A percentile compares a stretch with the other conserved stretches of the same genome.
Conservation (phyloP, 2,329 filamentous ascomycete species). For the Pseudogymnoascus sp. region DNA sequence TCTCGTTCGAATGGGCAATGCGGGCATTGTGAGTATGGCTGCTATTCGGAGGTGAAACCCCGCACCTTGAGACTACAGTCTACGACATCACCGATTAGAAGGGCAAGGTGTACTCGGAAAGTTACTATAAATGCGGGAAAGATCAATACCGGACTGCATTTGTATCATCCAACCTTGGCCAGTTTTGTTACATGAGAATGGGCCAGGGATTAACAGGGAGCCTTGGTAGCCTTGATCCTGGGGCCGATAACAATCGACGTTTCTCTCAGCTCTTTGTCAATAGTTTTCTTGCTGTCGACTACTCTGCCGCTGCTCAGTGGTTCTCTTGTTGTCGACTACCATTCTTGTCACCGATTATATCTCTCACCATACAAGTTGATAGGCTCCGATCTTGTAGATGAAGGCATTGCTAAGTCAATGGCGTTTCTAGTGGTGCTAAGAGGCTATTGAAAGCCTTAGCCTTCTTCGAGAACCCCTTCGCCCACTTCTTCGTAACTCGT, state of each 20-base stretch:
- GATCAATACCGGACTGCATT: background rate
- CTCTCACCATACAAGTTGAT: background rate
- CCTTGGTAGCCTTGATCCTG: background rate
- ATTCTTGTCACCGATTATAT: background rate
- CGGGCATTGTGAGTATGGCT: background rate
- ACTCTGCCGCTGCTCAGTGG: background rate
- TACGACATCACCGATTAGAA: background rate
- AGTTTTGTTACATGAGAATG: background rate
- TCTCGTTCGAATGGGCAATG: background rate
- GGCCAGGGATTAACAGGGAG: background rate
- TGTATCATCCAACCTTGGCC: background rate
- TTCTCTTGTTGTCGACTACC: background rate
- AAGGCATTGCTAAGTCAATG: too few relatives aligned
- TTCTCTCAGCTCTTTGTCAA: background rate
- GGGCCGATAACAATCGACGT: background rate
- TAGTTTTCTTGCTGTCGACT: background rate
- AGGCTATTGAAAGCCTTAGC: too few relatives aligned
- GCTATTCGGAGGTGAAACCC: background rate
- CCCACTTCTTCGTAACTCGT: too few relatives aligned
- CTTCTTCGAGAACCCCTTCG: too few relatives aligned
- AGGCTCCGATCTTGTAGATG: too few relatives aligned
- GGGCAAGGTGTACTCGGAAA: background rate
- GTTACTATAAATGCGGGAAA: background rate
- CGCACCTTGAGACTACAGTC: background rate
- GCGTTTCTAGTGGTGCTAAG: too few relatives aligned